phyloP scores from a whole-genome alignment of 495 filamentous ascomycete genomes.

The Penicillium desertorum region DNA sequence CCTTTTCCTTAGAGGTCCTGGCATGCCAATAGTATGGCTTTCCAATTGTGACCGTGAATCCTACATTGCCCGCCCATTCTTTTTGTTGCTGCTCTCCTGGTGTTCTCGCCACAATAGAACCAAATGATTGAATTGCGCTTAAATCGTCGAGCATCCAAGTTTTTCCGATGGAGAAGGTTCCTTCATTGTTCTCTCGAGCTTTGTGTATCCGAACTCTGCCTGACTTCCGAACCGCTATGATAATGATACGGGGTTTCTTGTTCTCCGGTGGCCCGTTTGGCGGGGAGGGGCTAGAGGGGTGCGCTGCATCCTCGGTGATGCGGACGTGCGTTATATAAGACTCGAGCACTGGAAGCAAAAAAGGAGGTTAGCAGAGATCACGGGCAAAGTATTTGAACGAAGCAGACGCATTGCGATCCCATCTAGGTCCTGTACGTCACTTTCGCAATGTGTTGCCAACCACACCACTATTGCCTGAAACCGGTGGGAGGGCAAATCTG shows the following conservation, averaged over 20 bases:
- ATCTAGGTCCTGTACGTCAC: constrained; percentile 3
- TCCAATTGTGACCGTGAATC: constrained; percentile 84
- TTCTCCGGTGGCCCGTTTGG: constrained; percentile 64
- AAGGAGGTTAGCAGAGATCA: constrained; percentile 17
- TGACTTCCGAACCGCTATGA: constrained; percentile 87
- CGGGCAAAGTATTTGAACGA: neutral
- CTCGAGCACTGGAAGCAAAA: constrained; percentile 63
- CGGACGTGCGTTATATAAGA: constrained; percentile 97
- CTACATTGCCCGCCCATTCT: constrained; percentile 73
- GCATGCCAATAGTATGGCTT: constrained; percentile 99
- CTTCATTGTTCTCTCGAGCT: constrained; percentile 89
- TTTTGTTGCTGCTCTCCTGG: constrained; percentile 64
- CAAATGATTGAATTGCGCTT: constrained; percentile 73
- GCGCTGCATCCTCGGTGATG: constrained; percentile 78
- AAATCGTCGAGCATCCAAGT: constrained; percentile 95
- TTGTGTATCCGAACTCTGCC: constrained; percentile 95
- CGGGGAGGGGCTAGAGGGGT: constrained; percentile 84
- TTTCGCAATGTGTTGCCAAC: constrained; percentile 11
- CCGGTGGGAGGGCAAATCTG: neutral
- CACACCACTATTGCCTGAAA: constrained; percentile 9
- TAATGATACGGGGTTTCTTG: constrained; percentile 87
- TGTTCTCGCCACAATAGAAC: constrained; percentile 48
- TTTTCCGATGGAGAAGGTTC: constrained; percentile 94
- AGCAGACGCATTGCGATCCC: constrained; percentile 1
- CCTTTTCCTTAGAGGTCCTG: constrained; percentile 87